phyloP scores from a whole-genome alignment of 2,329 filamentous ascomycete species.

The Clarireedia paspali region DNA sequence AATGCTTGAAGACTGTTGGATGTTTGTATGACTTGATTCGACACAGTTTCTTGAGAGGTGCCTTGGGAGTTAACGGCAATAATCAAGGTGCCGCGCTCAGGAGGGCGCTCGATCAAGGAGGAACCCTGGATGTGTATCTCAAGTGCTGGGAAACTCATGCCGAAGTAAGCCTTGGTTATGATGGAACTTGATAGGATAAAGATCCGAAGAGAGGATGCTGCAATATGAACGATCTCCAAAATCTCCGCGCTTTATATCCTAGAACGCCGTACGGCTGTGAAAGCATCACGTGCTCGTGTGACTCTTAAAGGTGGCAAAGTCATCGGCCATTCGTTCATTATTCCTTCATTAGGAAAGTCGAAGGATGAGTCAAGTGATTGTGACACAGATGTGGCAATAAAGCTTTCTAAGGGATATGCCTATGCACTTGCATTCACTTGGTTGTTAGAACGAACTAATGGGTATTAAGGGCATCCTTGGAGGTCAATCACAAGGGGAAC shows the following conservation, averaged over 20 bases:
- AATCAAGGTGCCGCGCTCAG: background rate
- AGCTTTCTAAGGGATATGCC: background rate
- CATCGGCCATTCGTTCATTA: background rate
- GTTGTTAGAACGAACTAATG: too few species aligned
- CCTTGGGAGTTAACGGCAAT: background rate
- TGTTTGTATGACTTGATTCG: background rate
- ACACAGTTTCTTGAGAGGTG: background rate
- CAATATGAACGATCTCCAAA: too few species aligned
- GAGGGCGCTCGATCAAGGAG: background rate
- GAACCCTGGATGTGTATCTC: background rate
- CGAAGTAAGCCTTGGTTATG: too few species aligned
- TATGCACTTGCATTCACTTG: background rate
- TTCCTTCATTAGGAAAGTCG: background rate
- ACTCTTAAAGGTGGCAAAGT: background rate
- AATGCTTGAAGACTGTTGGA: slow-evolving; percentile 1
- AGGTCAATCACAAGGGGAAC: too few species aligned
- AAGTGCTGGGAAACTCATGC: background rate
- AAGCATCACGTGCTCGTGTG: background rate
- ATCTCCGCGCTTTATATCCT: too few species aligned
- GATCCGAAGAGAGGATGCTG: too few species aligned
- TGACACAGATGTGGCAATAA: background rate
- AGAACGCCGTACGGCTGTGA: too few species aligned
- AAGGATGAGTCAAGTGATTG: background rate
- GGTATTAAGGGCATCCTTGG: too few species aligned
- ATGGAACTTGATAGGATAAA: too few species aligned